phyloP scores from a whole-genome alignment of 2,329 filamentous ascomycete species.

The Alternaria sp. region DNA sequence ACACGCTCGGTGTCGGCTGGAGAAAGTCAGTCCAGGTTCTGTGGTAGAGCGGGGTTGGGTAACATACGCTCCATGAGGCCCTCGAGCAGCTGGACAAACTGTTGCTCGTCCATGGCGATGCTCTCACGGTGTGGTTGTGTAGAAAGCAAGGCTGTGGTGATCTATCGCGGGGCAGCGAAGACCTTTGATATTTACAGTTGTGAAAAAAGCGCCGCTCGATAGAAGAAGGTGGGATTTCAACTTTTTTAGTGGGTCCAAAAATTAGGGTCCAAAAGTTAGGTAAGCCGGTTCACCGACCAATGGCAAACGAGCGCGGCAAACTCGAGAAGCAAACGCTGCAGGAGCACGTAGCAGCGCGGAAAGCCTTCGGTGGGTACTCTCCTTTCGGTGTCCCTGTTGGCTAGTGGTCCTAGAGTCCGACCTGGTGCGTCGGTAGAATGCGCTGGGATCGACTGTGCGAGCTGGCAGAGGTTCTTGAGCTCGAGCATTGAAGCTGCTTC shows the following conservation, averaged over 20 bases:
- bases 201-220: conserved; percentile 17
- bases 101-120: conserved; percentile 74
- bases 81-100: conserved; percentile 86
- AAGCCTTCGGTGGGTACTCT: neutral
- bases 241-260: conserved; percentile 8
- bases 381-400: neutral
- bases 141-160: conserved; percentile 29
- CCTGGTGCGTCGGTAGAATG: neutral
- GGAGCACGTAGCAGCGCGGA: neutral
- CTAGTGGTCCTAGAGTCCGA: neutral
- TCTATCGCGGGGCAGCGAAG: conserved; percentile 29
- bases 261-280: conserved; percentile 19
- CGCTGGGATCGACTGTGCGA: neutral
- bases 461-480: neutral
- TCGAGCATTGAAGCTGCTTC: neutral
- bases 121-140: conserved; percentile 26
- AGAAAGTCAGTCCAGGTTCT: conserved; percentile 41
- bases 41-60: neutral
- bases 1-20: conserved; percentile 76
- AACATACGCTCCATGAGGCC: conserved; percentile 84
- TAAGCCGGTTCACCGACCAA: conserved; percentile 11
- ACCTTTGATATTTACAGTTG: conserved; percentile 26
- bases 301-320: conserved; percentile 4
- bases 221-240: conserved; percentile 26
- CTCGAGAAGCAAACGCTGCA: neutral